Percentiles rank a stretch among this genome's conserved stretches.
These are phyloP conservation scores for Chamaecyparis obtusa DNA, from an alignment of 75 land plant genomes.

Conservation along the genomic window DNA sequence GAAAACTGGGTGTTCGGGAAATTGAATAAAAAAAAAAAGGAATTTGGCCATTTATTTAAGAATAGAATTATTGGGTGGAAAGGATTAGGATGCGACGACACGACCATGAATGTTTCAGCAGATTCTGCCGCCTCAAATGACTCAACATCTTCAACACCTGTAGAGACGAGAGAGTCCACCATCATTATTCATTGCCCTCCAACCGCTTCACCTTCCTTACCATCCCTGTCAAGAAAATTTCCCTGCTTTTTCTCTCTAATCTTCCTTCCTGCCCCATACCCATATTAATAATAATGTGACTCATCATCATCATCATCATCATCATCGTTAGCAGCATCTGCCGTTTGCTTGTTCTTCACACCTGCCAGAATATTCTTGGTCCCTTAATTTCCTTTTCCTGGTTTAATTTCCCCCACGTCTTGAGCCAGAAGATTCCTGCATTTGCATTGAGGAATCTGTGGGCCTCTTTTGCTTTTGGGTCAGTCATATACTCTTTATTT, in stretches of 20 bases:
- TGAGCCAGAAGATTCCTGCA: not conserved
- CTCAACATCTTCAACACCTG: not conserved
- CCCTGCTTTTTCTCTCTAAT: not conserved
- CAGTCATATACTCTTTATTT: not conserved
- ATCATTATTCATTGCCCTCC: not conserved
- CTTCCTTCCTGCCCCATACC: not conserved
- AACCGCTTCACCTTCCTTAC: not conserved
- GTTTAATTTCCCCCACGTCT: slow-evolving; percentile 1
- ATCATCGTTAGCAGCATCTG: not conserved
- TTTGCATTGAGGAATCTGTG: slow-evolving; percentile 11
- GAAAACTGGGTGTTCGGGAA: not conserved
- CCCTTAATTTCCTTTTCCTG: not conserved
- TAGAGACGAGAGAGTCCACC: not conserved
- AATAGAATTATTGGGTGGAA: slow-evolving; percentile 2
- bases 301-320: not conserved
- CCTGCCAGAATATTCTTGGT: slow-evolving; percentile 9
- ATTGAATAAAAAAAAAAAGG: not conserved
- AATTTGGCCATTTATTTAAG: not conserved
- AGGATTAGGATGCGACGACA: slow-evolving; percentile 14
- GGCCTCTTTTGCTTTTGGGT: not conserved
- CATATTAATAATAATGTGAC: not conserved
- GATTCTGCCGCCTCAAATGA: slow-evolving; percentile 10
- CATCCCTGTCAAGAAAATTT: not conserved
- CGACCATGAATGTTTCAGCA: slow-evolving; percentile 5
- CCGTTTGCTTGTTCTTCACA: slow-evolving; percentile 5